Evolutionary conservation across 1,284 basidiomycete species (phyloP), one percentile per base, ranked within the genome.

Genomic region (Kalmanozyma brasiliensis): DNA sequence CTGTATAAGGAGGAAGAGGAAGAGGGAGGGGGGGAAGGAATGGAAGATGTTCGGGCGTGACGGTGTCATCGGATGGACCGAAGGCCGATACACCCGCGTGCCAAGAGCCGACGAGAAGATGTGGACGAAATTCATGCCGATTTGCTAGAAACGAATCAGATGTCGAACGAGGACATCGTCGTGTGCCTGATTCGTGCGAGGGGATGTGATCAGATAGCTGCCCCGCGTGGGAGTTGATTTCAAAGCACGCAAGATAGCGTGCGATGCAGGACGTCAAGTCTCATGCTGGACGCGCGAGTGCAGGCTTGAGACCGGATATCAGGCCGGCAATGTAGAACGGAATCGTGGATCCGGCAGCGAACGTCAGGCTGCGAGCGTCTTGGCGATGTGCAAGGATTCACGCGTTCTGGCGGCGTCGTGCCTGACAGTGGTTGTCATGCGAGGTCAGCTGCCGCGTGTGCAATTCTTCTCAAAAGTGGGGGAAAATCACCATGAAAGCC

Each of bases 31-130:
- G 45, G 20, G 22, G 17, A 22, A 19, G 8, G 24, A 17, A 10
- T n/a, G n/a, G n/a, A n/a, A n/a, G n/a, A n/a, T n/a, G n/a, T n/a
- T n/a, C n/a, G n/a, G n/a, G n/a, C n/a, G n/a, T n/a, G n/a, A n/a
- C n/a, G n/a, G n/a, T n/a, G n/a, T n/a, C n/a, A 19, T 59, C 52
- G 59, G 59, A 29, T n/a, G 32, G 51, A 32, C 37, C 52, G 51
- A 42, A 47, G 8, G 20, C 26, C 29, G 52, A 20, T 20, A 40
- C 24, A 38, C 16, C 51, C 34, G 23, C 7, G 11, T 49, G 60
- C 52, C 52, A 52, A 56, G 60, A 38, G 9, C n/a, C 5, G 19
- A 26, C 34, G 33, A 20, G 60, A 56, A 56, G 59, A 51, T n/a
- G n/a, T n/a, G n/a, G n/a, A n/a, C n/a, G n/a, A n/a, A n/a, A n/a